A percentile compares a stretch with the other conserved stretches of the same genome.
phyloP scores from a whole-genome alignment of 2,329 filamentous ascomycete genomes.

The Peltaster fructicola region DNA sequence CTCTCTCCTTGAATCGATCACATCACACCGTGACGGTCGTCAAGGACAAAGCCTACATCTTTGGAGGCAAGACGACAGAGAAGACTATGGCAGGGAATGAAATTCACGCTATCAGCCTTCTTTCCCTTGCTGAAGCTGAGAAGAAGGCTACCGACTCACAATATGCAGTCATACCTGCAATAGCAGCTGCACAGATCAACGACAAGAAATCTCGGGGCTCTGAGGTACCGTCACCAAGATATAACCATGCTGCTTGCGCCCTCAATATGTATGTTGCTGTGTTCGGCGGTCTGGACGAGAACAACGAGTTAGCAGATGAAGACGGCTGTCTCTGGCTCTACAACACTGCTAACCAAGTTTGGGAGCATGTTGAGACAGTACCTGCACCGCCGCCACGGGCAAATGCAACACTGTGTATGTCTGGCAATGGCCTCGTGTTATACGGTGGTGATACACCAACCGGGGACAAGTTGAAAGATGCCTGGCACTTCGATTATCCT shows the following conservation, averaged over 20 bases:
- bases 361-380: conserved; percentile 12
- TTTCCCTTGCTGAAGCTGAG: conserved; percentile 8
- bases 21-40: conserved; percentile 25
- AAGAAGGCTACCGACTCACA: conserved; percentile 20
- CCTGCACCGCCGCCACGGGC: conserved; percentile 13
- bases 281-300: conserved; percentile 22
- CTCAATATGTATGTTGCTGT: conserved; percentile 23
- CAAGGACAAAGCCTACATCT: conserved; percentile 27
- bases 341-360: conserved; percentile 15
- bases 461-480: conserved; percentile 12
- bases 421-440: conserved; percentile 14
- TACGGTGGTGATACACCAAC: conserved; percentile 12
- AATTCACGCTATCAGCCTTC: conserved; percentile 22
- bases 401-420: conserved; percentile 12
- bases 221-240: conserved; percentile 20
- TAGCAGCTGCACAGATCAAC: conserved; percentile 6
- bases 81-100: conserved; percentile 25
- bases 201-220: conserved; percentile 1
- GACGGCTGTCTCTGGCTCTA: conserved; percentile 25
- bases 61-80: conserved; percentile 23
- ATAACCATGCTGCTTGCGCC: conserved; percentile 23
- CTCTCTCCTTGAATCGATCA: conserved; percentile 15
- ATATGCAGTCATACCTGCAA: conserved; percentile 25
- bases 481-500: conserved; percentile 15
- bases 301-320: conserved; percentile 18